phyloP scores from a whole-genome alignment of 2,329 filamentous ascomycete genomes.

The Atkinsonella hypoxylon region DNA sequence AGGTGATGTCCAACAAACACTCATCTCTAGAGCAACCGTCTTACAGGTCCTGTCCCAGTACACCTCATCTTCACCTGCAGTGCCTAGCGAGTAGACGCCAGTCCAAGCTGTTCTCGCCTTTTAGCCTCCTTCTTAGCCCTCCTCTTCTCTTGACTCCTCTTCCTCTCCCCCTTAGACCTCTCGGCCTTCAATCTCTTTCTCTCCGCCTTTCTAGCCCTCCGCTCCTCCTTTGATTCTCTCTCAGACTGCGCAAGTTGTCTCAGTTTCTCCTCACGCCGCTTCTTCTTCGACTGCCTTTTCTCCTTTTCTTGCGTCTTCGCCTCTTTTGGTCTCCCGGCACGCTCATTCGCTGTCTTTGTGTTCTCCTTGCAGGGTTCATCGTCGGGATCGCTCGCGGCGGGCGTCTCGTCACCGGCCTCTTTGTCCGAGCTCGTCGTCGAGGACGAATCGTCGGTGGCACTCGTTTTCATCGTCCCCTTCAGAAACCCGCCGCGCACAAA shows the following conservation, averaged over 20 bases:
- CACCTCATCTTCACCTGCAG: not conserved
- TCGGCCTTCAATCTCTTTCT: constrained; percentile 19
- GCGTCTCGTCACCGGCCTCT: constrained; percentile 19
- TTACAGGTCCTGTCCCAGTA: no score
- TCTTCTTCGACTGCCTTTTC: constrained; percentile 5
- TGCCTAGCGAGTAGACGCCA: constrained; percentile 8
- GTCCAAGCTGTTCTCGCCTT: constrained; percentile 23
- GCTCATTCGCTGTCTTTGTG: not conserved
- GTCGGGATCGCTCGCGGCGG: constrained; percentile 11
- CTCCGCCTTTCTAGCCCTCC: constrained; percentile 23
- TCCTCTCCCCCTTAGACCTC: constrained; percentile 12
- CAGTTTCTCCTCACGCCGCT: constrained; percentile 13
- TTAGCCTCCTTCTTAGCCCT: constrained; percentile 31
- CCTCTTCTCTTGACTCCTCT: constrained; percentile 29
- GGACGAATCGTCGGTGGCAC: constrained; percentile 14
- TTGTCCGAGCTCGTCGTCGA: constrained; percentile 9
- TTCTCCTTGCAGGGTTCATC: constrained; percentile 12
- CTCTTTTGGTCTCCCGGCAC: constrained; percentile 12
- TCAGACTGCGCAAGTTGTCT: not conserved
- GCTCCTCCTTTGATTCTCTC: constrained; percentile 29
- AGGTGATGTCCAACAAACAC: not conserved
- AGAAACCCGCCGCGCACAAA: constrained; percentile 78
- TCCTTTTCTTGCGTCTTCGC: constrained; percentile 9
- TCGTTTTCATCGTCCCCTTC: constrained; percentile 49
- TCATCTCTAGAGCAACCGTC: not conserved